Base-by-base conservation (phyloP, 2,329 filamentous ascomycete genomes). In the Hortaea werneckii region DNA sequence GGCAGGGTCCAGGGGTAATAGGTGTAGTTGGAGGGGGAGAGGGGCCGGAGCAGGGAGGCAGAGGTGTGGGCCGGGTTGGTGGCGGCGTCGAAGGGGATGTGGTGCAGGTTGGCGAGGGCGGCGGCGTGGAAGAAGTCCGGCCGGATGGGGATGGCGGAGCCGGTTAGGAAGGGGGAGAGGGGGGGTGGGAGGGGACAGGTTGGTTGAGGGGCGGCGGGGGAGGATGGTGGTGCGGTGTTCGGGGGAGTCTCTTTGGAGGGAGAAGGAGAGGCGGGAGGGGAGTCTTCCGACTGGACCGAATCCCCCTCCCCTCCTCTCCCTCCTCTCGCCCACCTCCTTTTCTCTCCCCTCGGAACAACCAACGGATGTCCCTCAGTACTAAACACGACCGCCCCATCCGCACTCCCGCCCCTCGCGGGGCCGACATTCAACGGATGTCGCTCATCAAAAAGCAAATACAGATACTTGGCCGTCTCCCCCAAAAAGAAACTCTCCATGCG, bases 401-500 rank as follows among this genome's bases (percentile, higher is more conserved):
- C 20, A 4, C 20, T 20, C 20, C 20, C 20, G 20, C 20, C 20
- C 20, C 20, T 20, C 20, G 20, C 20, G 20, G 20, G 20, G 35
- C 94, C 70, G 13, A 79, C 82, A 65, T 96, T 96, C 37, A 98
- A 69, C 0, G 89, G 87, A 66, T 96, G 92, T 10, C 81, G 76
- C 4, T 82, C 76, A 54, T 94, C 86, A 64, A 94, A 96, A 2
- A 96, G 77, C 45, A 98, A 71, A 63, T 94, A 96, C 51, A 98
- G 73, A 64, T 98, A 98, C 66, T 96, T 95, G 39, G 87, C 83
- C 1, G 92, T 98, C 67, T 98, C 92, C 10, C 92, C 90, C 1
- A 98, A 75, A 60, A 96, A 96, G 73, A 96, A 98, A 63, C 90
- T 96, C 67, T 98, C 92, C 92, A 96, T 96, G 30, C 92, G 83